Conservation (phyloP, 148 eudicot species). For the Amaranthus hypochondriacus region DNA sequence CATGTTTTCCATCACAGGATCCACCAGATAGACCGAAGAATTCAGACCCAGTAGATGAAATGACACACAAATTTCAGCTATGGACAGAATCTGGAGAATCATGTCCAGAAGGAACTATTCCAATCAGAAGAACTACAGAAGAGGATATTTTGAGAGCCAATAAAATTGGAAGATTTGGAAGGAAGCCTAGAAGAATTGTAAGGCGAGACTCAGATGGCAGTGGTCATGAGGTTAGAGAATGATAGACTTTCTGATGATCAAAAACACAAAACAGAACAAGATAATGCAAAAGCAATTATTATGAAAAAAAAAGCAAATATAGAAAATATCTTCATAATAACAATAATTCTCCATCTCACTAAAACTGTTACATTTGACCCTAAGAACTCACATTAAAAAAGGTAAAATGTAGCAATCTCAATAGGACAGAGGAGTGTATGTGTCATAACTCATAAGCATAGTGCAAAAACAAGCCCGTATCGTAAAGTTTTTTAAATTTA, state of each 20-base stretch:
- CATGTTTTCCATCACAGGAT: slow-evolving; percentile 43
- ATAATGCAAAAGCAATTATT: background rate
- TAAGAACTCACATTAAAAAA: too few relatives aligned
- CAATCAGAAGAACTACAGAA: slow-evolving; percentile 81
- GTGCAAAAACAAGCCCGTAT: too few relatives aligned
- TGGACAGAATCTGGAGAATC: slow-evolving; percentile 70
- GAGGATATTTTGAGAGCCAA: slow-evolving; percentile 65
- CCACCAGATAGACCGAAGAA: slow-evolving; percentile 88
- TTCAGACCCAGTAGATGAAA: slow-evolving; percentile 28
- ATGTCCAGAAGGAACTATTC: slow-evolving; percentile 91
- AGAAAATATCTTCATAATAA: too few relatives aligned
- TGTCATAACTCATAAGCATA: too few relatives aligned
- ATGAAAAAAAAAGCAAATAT: too few relatives aligned
- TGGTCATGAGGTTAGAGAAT: slow-evolving; percentile 75
- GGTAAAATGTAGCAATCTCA: too few relatives aligned
- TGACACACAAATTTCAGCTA: slow-evolving; percentile 40
- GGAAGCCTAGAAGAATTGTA: slow-evolving; percentile 52
- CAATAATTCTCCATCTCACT: too few relatives aligned
- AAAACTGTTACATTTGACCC: too few relatives aligned
- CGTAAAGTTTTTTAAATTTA: too few relatives aligned
- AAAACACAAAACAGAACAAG: background rate
- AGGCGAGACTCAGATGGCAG: slow-evolving; percentile 69
- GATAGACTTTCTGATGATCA: background rate
- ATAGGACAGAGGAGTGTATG: too few relatives aligned
- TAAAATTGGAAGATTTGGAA: slow-evolving; percentile 61